Conservation (phyloP, 768 basidiomycete genomes). For the Tricholoma flavovirens region DNA sequence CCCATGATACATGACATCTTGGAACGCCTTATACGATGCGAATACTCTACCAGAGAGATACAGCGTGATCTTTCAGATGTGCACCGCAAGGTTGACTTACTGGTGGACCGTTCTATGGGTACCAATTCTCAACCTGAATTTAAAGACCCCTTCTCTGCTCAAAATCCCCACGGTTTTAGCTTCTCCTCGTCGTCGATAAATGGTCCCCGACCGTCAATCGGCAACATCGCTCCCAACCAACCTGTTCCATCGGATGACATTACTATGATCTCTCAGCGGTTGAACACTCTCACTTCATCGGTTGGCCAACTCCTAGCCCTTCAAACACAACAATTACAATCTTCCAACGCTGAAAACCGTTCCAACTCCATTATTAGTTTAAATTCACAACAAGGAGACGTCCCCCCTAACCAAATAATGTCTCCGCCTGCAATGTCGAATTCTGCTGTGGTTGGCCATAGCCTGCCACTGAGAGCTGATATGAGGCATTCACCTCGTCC, state of each 20-base stretch:
- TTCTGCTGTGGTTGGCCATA: conserved; percentile 46
- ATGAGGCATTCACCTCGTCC: conserved; percentile 53
- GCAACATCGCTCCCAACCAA: conserved; percentile 70
- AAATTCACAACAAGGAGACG: conserved; percentile 40
- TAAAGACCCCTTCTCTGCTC: conserved; percentile 70
- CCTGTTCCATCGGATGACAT: conserved; percentile 64
- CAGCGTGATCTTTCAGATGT: conserved; percentile 71
- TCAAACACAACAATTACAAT: conserved; percentile 69
- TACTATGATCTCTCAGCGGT: conserved; percentile 66
- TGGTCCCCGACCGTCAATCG: conserved; percentile 57
- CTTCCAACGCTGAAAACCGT: conserved; percentile 31
- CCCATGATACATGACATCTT: conserved; percentile 72
- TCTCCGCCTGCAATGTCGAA: conserved; percentile 35
- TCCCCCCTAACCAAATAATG: conserved; percentile 41
- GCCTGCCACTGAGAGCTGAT: conserved; percentile 61
- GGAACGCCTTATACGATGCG: conserved; percentile 68
- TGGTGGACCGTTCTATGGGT: conserved; percentile 62
- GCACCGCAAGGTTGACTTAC: conserved; percentile 69
- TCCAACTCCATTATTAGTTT: conserved; percentile 37
- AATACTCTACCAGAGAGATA: conserved; percentile 63
- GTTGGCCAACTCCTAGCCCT: conserved; percentile 80
- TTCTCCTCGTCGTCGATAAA: conserved; percentile 30
- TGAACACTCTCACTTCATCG: conserved; percentile 76
- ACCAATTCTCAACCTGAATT: conserved; percentile 59
- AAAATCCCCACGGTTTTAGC: conserved; percentile 28